Conservation (phyloP, 768 basidiomycete species). For the Lentinula sp. region DNA sequence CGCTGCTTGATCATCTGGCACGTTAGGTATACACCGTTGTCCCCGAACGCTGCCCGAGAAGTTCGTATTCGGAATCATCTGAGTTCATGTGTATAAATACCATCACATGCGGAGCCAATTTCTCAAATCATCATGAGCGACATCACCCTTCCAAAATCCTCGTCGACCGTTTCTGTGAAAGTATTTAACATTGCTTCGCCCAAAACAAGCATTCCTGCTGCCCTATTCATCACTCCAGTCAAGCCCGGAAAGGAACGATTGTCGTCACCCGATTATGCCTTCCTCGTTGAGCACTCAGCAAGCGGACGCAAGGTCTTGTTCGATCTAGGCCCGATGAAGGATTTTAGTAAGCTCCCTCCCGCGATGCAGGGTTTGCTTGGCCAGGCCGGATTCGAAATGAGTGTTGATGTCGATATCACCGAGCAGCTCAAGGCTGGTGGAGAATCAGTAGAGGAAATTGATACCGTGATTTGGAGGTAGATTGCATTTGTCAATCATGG, state of each 20-base stretch:
- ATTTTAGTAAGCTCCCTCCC: slow-evolving; percentile 11
- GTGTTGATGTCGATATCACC: slow-evolving; percentile 9
- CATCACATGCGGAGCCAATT: not conserved
- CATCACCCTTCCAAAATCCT: slow-evolving; percentile 8
- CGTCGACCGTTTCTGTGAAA: slow-evolving; percentile 11
- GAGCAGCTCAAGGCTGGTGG: slow-evolving; percentile 11
- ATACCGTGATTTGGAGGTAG: slow-evolving; percentile 17
- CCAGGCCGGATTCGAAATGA: not conserved
- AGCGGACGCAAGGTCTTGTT: slow-evolving; percentile 12
- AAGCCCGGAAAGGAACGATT: slow-evolving; percentile 11
- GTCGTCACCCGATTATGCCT: slow-evolving; percentile 10
- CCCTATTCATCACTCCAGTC: slow-evolving; percentile 9
- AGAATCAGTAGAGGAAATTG: slow-evolving; percentile 9
- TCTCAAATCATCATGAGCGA: slow-evolving; percentile 3
- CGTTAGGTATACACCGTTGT: not conserved
- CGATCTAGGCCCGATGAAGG: slow-evolving; percentile 14
- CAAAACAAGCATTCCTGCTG: slow-evolving; percentile 8
- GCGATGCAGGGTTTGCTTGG: not conserved
- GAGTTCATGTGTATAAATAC: not conserved
- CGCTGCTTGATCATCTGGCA: not conserved
- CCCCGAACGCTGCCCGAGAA: not conserved
- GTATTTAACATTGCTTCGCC: slow-evolving; percentile 7
- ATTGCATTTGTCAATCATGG: not conserved
- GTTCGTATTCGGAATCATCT: not conserved
- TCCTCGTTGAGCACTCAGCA: slow-evolving; percentile 13